Base-by-base conservation (phyloP, 192 early-diverging fungal genomes). In the Chytriomyces sp. region DNA sequence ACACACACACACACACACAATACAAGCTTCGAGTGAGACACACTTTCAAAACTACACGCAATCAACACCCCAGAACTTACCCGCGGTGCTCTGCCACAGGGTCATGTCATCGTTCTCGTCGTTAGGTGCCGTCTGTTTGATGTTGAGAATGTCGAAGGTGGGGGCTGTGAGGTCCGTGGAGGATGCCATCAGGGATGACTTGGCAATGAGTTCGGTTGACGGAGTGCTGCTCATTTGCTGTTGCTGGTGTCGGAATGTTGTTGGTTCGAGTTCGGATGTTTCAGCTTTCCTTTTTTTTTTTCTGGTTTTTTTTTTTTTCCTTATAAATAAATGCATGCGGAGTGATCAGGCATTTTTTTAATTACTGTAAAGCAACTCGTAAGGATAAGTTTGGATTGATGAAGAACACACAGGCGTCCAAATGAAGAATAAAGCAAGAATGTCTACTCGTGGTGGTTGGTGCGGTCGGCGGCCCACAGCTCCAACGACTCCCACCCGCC, bases 401-500 rank as follows among this genome's bases (percentile, higher is more conserved):
- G 20, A 59, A 59, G 20, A 20, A 20, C 3, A 35, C 16, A 59
- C 16, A 59, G 18, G 57, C 20, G 57, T n/a, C 16, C 20, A 59
- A 59, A 59, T 2, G 7, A 59, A n/a, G 5, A 59, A 59, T 20
- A 59, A 59, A 59, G 57, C 18, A 59, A 20, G 62, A 16, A 11
- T 35, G 13, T 64, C 35, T 64, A 64, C 11, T 64, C 62, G 62
- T 64, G 62, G 62, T 64, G 62, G 4, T 64, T 35, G 62, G 69
- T 50, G 35, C 69, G 69, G 9, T 70, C 69, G 35, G 46, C 50
- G 18, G 69, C 69, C 69, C 69, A 70, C 53, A 70, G 13, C 69
- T 70, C 69, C 18, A 70, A 43, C 5, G 69, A 73, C 35, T 73
- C 71, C 71, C 71, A 73, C 11, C 71, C 71, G 10, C 45, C 71